phyloP scores from a whole-genome alignment of 1,139 yeast genomes.

The Hemisphaericaspora xylofermentans region DNA sequence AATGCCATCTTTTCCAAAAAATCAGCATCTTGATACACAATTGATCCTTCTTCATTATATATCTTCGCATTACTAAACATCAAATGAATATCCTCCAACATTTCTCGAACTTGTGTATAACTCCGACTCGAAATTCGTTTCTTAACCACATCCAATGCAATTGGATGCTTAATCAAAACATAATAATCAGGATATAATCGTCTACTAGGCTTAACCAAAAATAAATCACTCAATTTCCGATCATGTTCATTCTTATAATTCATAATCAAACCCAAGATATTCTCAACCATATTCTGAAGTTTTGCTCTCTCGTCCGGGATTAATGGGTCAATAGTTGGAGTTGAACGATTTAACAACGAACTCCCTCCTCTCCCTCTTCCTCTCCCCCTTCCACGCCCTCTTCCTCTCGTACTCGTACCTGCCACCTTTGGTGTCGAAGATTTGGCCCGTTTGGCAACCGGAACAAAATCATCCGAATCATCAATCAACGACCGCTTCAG shows the following conservation, averaged over 20 bases:
- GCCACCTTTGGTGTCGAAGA: conserved; percentile 28
- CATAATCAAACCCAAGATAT: conserved; percentile 45
- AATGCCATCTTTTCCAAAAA: conserved; percentile 54
- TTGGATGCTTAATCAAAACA: conserved; percentile 73
- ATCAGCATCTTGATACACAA: conserved; percentile 76
- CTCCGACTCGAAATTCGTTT: conserved; percentile 55
- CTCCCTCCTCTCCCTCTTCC: conserved; percentile 29
- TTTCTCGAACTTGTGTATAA: conserved; percentile 58
- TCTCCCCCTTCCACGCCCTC: conserved; percentile 23
- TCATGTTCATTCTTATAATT: conserved; percentile 44
- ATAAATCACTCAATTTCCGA: conserved; percentile 55
- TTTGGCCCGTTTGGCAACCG: conserved; percentile 28
- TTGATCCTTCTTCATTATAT: conserved; percentile 89
- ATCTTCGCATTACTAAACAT: conserved; percentile 82
- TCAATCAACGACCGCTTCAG: conserved; percentile 13
- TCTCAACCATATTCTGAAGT: conserved; percentile 42
- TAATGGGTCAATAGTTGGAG: conserved; percentile 42
- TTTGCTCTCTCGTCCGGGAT: conserved; percentile 40
- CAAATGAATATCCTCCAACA: conserved; percentile 68
- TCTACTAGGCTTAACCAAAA: conserved; percentile 67
- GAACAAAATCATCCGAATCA: conserved; percentile 12
- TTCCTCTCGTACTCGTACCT: conserved; percentile 8
- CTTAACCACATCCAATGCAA: conserved; percentile 69
- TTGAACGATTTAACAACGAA: conserved; percentile 29
- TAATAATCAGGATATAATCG: conserved; percentile 85